Conservation (phyloP, 768 basidiomycete genomes). For the Pleurotus djamor region DNA sequence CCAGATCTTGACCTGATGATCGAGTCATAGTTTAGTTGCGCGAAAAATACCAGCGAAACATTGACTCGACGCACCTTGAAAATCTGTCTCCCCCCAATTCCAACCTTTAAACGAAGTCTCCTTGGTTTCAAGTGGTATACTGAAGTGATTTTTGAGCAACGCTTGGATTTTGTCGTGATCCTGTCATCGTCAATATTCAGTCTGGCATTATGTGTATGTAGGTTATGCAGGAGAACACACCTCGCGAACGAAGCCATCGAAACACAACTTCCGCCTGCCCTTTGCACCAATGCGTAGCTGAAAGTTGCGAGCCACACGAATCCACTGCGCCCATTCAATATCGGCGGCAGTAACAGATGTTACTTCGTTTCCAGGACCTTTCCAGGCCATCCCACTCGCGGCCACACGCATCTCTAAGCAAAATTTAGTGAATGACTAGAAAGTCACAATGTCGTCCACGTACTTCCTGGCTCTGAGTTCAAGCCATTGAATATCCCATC, state of each 20-base stretch:
- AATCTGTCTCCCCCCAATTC: conserved; percentile 98
- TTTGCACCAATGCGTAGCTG: conserved; percentile 85
- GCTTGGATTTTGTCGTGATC: conserved; percentile 87
- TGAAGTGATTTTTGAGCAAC: conserved; percentile 86
- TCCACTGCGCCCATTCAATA: conserved; percentile 90
- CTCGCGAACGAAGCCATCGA: conserved; percentile 92
- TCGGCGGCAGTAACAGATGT: conserved; percentile 64
- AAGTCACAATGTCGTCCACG: conserved; percentile 30
- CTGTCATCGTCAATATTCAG: conserved; percentile 33
- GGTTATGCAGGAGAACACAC: conserved; percentile 33
- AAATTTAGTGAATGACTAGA: not conserved
- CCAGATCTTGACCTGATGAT: conserved; percentile 78
- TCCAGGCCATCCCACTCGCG: conserved; percentile 93
- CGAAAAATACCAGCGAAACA: conserved; percentile 1
- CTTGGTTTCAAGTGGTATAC: conserved; percentile 77
- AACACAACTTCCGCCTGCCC: conserved; percentile 75
- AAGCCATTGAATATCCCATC: conserved; percentile 82
- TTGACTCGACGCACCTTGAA: conserved; percentile 63
- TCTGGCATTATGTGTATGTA: not conserved
- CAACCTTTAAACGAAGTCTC: conserved; percentile 92
- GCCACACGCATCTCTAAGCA: conserved; percentile 85
- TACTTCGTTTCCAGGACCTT: conserved; percentile 67
- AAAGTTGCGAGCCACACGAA: conserved; percentile 88
- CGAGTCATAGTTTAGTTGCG: not conserved
- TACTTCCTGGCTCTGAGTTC: conserved; percentile 76